Evolutionary conservation across 164 flowering plant species (phyloP).

Genomic region (Magnolia sinica): DNA sequence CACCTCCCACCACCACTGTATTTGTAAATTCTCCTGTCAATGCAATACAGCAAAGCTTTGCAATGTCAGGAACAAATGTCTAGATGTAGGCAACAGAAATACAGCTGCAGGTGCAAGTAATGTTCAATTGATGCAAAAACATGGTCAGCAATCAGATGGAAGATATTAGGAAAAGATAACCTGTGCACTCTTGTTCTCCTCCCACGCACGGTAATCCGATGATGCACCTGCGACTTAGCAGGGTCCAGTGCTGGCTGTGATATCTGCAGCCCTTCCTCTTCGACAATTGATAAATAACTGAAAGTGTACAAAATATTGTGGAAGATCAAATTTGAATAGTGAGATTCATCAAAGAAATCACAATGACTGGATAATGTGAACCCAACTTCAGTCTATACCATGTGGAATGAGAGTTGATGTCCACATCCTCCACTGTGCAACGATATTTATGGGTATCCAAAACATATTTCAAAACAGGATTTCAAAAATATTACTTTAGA

Average conservation of each 20-base stretch:
- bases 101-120: not conserved
- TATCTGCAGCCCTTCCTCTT: constrained; percentile 85
- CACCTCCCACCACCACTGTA: constrained; percentile 58
- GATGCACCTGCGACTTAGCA: constrained; percentile 71
- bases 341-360: not conserved
- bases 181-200: constrained; percentile 65
- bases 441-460: no score
- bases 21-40: constrained; percentile 67
- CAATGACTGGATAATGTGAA: no score
- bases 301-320: constrained; percentile 8
- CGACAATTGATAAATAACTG: constrained; percentile 69
- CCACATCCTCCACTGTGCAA: no score
- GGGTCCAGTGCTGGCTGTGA: constrained; percentile 96
- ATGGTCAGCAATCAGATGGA: not conserved
- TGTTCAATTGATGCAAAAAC: not conserved
- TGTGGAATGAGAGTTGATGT: no score
- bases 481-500: no score
- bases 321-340: not conserved
- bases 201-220: constrained; percentile 69
- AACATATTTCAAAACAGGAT: no score
- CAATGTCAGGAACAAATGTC: not conserved
- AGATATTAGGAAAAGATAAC: constrained; percentile 27
- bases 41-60: constrained; percentile 3
- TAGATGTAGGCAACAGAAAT: not conserved
- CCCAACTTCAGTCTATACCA: no score